Percentiles rank a stretch among this genome's conserved stretches.
Conservation (phyloP, 768 basidiomycete genomes). For the Porphyrellus cyaneotinctus region DNA sequence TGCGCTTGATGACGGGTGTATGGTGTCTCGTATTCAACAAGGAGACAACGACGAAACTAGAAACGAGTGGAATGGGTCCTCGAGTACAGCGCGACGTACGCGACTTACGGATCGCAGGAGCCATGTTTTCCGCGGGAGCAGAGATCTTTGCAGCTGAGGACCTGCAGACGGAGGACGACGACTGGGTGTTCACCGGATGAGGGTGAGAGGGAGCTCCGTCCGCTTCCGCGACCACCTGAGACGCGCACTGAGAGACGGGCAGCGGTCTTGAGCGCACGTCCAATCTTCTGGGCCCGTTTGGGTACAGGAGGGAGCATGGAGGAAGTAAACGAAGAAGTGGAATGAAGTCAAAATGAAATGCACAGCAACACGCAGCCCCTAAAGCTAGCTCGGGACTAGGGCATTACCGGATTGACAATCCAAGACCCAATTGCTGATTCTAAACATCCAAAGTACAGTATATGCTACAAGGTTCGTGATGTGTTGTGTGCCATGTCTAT, state of each 20-base stretch:
- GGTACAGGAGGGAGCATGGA: constrained; percentile 33
- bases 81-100: neutral
- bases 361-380: constrained; percentile 21
- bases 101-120: constrained; percentile 72
- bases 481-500: neutral
- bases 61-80: neutral
- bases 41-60: constrained; percentile 68
- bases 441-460: neutral
- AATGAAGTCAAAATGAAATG: no score
- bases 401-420: no score
- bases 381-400: neutral
- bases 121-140: constrained; percentile 62
- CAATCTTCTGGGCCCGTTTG: constrained; percentile 48
- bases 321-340: neutral
- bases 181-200: constrained; percentile 60
- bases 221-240: constrained; percentile 37
- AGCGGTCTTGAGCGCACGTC: constrained; percentile 57
- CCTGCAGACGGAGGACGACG: constrained; percentile 63
- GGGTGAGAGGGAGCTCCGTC: constrained; percentile 39
- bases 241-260: constrained; percentile 51
- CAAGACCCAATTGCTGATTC: neutral
- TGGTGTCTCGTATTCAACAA: constrained; percentile 55
- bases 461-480: neutral
- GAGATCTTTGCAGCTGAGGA: constrained; percentile 60
- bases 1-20: constrained; percentile 75